phyloP scores from a whole-genome alignment of 345 rosid species.

The Triadica sebifera region DNA sequence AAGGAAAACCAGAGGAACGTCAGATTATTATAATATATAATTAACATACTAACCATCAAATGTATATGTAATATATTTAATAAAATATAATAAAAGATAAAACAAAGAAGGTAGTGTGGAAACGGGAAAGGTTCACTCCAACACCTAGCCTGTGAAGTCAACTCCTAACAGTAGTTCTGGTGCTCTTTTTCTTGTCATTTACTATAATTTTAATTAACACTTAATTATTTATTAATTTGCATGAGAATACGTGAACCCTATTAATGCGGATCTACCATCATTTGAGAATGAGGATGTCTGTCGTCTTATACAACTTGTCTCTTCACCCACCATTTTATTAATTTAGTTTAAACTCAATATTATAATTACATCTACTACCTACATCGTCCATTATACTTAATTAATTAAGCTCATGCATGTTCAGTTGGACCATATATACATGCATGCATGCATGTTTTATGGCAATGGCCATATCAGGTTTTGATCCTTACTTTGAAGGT shows the following conservation, averaged over 20 bases:
- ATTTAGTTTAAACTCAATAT: no score
- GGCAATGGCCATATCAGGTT: background rate
- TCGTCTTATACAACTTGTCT: constrained; percentile 15
- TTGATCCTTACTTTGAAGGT: constrained; percentile 10
- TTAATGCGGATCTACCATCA: constrained; percentile 29
- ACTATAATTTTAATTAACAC: no score
- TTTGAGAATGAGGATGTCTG: constrained; percentile 58
- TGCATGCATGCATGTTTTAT: constrained; percentile 7
- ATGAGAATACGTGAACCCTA: constrained; percentile 42
- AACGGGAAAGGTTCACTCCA: constrained; percentile 32
- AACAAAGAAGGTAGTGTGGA: background rate
- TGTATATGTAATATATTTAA: no score
- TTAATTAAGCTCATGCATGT: no score
- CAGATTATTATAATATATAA: no score
- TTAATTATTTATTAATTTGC: constrained; percentile 11
- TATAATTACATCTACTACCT: no score
- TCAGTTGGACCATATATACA: background rate
- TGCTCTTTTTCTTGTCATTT: constrained; percentile 13
- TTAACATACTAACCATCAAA: no score
- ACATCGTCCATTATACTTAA: no score
- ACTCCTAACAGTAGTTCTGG: constrained; percentile 18
- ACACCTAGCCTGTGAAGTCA: constrained; percentile 37
- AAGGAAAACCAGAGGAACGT: no score
- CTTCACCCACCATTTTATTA: no score
- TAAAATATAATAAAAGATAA: background rate